These are phyloP conservation scores for Eucalyptus tenuipes DNA, from an alignment of 345 rosid genomes.

Conservation along the genomic window DNA sequence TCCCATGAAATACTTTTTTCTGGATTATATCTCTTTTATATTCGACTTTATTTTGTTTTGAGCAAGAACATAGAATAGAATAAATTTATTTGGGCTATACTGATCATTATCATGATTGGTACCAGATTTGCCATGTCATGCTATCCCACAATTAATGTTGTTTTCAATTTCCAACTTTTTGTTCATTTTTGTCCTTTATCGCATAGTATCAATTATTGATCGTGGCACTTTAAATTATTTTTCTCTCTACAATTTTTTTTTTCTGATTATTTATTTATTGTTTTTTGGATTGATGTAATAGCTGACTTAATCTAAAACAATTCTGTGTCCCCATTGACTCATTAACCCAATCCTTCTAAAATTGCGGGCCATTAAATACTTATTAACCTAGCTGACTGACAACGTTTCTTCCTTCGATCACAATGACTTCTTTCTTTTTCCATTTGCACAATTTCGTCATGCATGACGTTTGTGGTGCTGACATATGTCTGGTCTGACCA, in stretches of 20 bases:
- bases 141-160: neutral
- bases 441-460: neutral
- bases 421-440: neutral
- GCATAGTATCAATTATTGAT: neutral
- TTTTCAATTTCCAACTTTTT: neutral
- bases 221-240: neutral
- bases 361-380: neutral
- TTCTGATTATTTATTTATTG: neutral
- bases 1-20: rapidly evolving
- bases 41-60: rapidly evolving
- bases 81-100: neutral
- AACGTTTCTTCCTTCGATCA: neutral
- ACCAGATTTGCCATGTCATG: neutral
- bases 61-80: neutral
- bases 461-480: neutral
- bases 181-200: neutral
- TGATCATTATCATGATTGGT: neutral
- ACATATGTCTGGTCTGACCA: neutral
- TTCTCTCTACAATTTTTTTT: neutral
- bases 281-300: neutral
- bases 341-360: neutral
- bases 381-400: neutral
- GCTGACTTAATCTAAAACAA: neutral
- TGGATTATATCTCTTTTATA: neutral
- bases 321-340: neutral